These are phyloP conservation scores for Neurospora sp. DNA, from an alignment of 495 filamentous ascomycete species.

Conservation along the genomic window DNA sequence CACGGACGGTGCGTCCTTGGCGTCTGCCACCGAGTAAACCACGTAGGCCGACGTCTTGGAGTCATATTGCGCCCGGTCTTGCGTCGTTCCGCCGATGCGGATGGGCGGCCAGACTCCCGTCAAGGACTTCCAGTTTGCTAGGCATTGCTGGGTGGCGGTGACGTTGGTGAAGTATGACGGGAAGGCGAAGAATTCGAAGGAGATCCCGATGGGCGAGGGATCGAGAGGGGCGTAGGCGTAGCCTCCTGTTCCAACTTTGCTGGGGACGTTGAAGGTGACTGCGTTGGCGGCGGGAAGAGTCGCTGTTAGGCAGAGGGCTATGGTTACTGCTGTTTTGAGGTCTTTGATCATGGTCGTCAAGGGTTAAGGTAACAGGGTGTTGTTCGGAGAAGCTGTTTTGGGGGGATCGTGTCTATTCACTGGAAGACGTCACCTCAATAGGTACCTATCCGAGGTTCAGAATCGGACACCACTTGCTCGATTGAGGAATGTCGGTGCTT, in stretches of 20 bases:
- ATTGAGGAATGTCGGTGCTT: background rate
- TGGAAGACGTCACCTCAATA: background rate
- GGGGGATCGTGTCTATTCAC: background rate
- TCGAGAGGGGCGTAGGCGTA: conserved; percentile 30
- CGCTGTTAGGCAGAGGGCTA: conserved; percentile 6
- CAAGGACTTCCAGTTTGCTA: conserved; percentile 43
- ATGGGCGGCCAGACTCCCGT: conserved; percentile 48
- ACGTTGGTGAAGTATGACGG: conserved; percentile 49
- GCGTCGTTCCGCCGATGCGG: conserved; percentile 51
- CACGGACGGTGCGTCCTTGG: conserved; percentile 41
- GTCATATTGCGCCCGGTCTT: conserved; percentile 48
- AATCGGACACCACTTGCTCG: background rate
- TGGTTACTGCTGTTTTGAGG: background rate
- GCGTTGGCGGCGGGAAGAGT: conserved; percentile 8
- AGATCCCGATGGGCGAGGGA: conserved; percentile 43
- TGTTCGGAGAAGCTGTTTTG: fast-evolving
- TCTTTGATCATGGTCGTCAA: background rate
- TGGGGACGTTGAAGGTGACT: conserved; percentile 26
- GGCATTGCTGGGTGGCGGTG: conserved; percentile 41
- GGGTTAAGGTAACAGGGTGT: background rate
- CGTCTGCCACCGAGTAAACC: conserved; percentile 43
- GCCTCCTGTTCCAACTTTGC: conserved; percentile 16
- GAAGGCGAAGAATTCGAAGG: conserved; percentile 53
- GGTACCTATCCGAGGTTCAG: background rate
- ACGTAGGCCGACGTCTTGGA: conserved; percentile 39